Conservation (phyloP, 2,329 filamentous ascomycete species). For the Fusarium brachygibbosum region DNA sequence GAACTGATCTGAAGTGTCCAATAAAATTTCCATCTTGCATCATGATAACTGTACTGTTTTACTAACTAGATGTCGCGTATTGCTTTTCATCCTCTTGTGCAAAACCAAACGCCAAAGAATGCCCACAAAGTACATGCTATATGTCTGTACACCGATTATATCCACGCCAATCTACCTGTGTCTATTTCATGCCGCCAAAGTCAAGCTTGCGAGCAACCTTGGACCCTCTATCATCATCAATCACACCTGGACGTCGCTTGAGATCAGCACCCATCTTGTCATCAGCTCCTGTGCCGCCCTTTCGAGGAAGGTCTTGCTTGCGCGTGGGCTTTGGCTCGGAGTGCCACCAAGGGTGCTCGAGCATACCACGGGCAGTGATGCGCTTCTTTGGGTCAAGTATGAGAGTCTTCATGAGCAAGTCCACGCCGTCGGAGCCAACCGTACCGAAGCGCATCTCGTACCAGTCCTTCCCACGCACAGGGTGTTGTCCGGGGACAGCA, state of each 20-base stretch:
- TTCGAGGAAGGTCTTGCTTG: constrained; percentile 84
- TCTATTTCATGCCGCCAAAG: constrained; percentile 67
- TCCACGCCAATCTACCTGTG: constrained; percentile 3
- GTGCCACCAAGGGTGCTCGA: constrained; percentile 89
- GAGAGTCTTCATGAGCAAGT: constrained; percentile 88
- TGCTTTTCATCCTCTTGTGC: constrained; percentile 4
- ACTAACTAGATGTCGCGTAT: constrained; percentile 9
- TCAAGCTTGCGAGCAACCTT: constrained; percentile 88
- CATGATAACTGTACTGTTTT: not conserved
- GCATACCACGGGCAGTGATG: constrained; percentile 80
- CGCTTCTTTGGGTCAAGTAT: constrained; percentile 88
- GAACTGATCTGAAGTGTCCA: constrained; percentile 22
- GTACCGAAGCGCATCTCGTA: constrained; percentile 84
- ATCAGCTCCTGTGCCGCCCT: constrained; percentile 77
- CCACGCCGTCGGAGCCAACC: constrained; percentile 84
- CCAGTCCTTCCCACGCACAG: constrained; percentile 75
- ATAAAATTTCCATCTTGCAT: constrained; percentile 12
- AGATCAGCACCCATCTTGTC: constrained; percentile 86
- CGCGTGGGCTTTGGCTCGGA: constrained; percentile 85
- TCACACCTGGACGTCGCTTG: constrained; percentile 76
- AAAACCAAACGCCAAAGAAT: constrained; percentile 34
- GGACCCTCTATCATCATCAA: constrained; percentile 76
- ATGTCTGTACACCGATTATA: constrained; percentile 5
- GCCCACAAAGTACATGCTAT: constrained; percentile 15
- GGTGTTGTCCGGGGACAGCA: constrained; percentile 74